phyloP scores from a whole-genome alignment of 208 protist species.

The Acanthamoeba quina region DNA sequence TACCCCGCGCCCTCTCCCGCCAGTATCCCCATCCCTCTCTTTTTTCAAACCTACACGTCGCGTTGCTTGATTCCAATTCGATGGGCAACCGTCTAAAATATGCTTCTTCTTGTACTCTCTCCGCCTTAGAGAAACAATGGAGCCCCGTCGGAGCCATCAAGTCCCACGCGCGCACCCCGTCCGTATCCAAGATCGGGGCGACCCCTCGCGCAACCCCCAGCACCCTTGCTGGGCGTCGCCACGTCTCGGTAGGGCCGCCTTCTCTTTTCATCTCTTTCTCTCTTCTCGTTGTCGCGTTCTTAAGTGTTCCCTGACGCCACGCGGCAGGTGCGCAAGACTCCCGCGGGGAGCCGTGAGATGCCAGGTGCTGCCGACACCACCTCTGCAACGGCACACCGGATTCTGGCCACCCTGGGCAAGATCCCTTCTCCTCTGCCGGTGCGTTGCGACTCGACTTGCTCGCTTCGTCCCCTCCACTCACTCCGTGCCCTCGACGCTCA shows the following conservation, averaged over 20 bases:
- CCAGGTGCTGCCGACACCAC: neutral
- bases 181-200: neutral
- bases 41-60: neutral
- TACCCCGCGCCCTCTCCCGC: neutral
- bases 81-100: neutral
- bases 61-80: neutral
- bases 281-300: neutral
- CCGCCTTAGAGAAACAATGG: neutral
- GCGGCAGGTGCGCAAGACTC: constrained; percentile 3
- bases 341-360: neutral
- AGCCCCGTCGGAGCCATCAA: neutral
- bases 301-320: neutral
- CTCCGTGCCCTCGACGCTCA: too few relatives aligned
- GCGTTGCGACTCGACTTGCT: neutral
- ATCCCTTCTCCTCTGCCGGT: constrained; percentile 36
- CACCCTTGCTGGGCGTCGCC: neutral
- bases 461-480: too few relatives aligned
- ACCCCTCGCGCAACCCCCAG: neutral
- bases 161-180: neutral
- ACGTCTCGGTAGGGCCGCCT: neutral
- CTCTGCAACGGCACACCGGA: constrained; percentile 10
- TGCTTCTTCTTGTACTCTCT: neutral
- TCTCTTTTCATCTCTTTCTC: neutral
- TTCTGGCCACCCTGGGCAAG: constrained; percentile 24
- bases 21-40: neutral